These are phyloP conservation scores for Lactuca saligna DNA, from an alignment of 129 eudicot species.

Conservation along the genomic window DNA sequence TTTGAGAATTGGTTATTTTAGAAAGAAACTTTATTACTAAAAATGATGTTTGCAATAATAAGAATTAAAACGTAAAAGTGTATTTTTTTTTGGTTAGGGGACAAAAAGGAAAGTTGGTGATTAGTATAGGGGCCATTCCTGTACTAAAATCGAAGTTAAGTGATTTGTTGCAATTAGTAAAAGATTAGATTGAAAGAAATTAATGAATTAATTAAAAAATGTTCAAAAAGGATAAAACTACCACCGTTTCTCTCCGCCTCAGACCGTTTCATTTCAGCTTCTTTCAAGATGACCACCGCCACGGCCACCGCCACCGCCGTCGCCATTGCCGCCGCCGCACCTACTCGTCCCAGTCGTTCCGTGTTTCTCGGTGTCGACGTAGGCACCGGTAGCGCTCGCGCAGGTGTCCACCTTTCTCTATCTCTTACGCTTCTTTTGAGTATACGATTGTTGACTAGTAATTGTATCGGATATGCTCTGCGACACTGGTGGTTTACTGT, in stretches of 20 bases:
- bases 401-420: constrained; percentile 51
- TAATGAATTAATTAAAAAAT: constrained; percentile 2
- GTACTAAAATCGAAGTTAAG: background rate
- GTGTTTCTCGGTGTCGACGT: constrained; percentile 92
- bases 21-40: no score
- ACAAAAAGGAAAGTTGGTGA: background rate
- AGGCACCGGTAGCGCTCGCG: constrained; percentile 99
- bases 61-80: no score
- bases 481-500: background rate
- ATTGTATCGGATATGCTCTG: background rate
- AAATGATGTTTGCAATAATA: no score
- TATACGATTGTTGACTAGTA: background rate
- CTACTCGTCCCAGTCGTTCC: constrained; percentile 38
- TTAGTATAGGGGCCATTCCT: background rate
- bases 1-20: background rate
- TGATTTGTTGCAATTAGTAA: background rate
- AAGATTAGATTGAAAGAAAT: background rate
- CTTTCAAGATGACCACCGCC: constrained; percentile 34
- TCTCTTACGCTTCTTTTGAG: constrained; percentile 4
- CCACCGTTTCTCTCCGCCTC: constrained; percentile 22
- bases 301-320: constrained; percentile 38
- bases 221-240: constrained; percentile 10
- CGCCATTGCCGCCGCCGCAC: constrained; percentile 39
- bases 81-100: background rate
- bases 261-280: constrained; percentile 13